Evolutionary conservation across 352 stramenopile species (phyloP).

Genomic region (Pythium brassicae): DNA sequence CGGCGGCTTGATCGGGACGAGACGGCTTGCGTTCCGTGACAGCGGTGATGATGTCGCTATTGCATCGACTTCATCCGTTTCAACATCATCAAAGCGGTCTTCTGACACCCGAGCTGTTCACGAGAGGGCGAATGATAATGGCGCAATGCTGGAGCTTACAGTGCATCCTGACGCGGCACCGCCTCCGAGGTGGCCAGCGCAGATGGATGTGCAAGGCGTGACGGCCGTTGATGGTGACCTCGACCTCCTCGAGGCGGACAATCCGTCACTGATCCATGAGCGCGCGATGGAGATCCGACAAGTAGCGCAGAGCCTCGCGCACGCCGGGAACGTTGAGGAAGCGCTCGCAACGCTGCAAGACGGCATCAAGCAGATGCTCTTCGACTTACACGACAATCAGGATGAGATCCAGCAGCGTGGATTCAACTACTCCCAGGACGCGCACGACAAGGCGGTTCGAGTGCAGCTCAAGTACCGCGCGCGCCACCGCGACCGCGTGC

Average conservation of each 20-base stretch:
- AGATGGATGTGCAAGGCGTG: not conserved
- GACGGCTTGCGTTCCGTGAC: constrained; percentile 22
- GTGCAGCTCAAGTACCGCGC: constrained; percentile 35
- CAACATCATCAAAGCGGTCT: not conserved
- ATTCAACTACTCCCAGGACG: constrained; percentile 42
- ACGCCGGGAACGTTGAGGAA: constrained; percentile 22
- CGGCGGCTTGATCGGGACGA: constrained; percentile 31
- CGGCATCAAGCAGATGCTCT: constrained; percentile 41
- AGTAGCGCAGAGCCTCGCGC: constrained; percentile 14
- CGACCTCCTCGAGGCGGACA: not conserved
- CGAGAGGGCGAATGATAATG: not conserved
- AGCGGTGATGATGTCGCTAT: too few relatives aligned
- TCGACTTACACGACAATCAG: constrained; percentile 32
- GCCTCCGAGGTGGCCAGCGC: not conserved
- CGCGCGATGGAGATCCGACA: constrained; percentile 18
- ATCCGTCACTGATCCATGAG: constrained; percentile 5
- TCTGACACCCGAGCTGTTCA: not conserved
- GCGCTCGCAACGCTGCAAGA: constrained; percentile 39
- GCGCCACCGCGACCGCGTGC: constrained; percentile 23
- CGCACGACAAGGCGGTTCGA: constrained; percentile 26
- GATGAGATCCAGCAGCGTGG: constrained; percentile 17
- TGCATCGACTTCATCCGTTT: not conserved
- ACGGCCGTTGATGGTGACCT: not conserved
- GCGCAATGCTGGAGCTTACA: not conserved
- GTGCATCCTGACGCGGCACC: not conserved